phyloP scores from a whole-genome alignment of 192 early-diverging fungal species.

The Powellomyces hirtus region DNA sequence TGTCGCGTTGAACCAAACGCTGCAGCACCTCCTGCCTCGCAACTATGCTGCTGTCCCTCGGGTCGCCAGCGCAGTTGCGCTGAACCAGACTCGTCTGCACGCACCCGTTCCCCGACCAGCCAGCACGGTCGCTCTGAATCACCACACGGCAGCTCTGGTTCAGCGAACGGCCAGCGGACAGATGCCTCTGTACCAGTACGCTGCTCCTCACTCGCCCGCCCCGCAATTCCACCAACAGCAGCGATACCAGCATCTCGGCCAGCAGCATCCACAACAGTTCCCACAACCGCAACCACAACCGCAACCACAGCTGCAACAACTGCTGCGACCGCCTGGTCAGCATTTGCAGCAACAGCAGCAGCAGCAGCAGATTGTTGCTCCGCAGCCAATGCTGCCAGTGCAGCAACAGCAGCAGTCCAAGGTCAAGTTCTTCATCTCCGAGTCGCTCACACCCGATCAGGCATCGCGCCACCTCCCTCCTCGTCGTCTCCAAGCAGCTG shows the following conservation, averaged over 20 bases:
- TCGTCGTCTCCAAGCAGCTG: neutral
- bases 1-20: neutral
- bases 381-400: neutral
- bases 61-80: neutral
- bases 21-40: neutral
- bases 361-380: neutral
- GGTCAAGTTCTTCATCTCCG: constrained; percentile 24
- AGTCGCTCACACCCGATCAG: constrained; percentile 7
- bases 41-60: neutral
- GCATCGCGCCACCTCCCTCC: constrained; percentile 5
- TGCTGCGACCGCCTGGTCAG: neutral
- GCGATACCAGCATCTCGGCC: neutral
- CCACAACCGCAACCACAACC: neutral
- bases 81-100: neutral
- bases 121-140: neutral
- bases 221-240: neutral
- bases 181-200: constrained; percentile 4
- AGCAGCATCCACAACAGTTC: neutral
- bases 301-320: neutral
- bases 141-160: neutral
- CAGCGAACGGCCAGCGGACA: neutral
- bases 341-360: neutral
- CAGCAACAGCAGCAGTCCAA: neutral
- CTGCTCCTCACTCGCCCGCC: constrained; percentile 1
- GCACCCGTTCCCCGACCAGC: neutral